phyloP scores from a whole-genome alignment of 495 filamentous ascomycete genomes.

The Penicillium flavigenum region DNA sequence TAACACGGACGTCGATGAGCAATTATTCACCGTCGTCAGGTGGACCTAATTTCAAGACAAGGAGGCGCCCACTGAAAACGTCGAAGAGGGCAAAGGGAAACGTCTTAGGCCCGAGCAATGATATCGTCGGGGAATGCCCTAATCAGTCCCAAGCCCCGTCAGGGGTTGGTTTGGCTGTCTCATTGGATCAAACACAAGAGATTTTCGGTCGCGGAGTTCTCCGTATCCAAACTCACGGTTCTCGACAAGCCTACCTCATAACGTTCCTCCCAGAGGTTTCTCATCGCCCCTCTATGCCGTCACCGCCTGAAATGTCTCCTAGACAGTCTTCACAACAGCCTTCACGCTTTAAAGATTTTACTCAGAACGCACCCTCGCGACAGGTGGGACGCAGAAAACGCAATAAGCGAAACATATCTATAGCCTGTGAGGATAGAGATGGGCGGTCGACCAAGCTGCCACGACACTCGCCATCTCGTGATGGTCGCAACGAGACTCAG shows the following conservation, averaged over 20 bases:
- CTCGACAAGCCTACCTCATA: slow-evolving; percentile 16
- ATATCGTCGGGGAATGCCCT: slow-evolving; percentile 1
- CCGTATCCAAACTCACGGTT: slow-evolving; percentile 14
- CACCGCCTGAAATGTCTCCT: neutral
- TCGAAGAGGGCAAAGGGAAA: slow-evolving; percentile 1
- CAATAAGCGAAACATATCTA: neutral
- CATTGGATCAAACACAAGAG: slow-evolving; percentile 14
- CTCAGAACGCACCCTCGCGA: slow-evolving; percentile 3
- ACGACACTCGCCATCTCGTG: too few species aligned
- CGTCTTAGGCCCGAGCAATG: neutral
- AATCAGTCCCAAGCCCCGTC: neutral
- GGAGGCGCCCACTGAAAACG: slow-evolving; percentile 6
- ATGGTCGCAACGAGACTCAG: too few species aligned
- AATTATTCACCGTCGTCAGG: slow-evolving; percentile 6
- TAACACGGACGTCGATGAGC: neutral
- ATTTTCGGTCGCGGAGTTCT: slow-evolving; percentile 21
- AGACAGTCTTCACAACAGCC: neutral
- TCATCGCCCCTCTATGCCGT: neutral
- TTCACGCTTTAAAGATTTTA: neutral
- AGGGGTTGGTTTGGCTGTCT: neutral
- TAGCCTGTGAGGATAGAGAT: neutral
- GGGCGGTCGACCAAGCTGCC: too few species aligned
- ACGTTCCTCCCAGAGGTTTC: slow-evolving; percentile 15
- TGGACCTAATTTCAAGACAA: slow-evolving; percentile 6
- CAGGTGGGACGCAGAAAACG: neutral